Base-by-base conservation (phyloP, 2,329 filamentous ascomycete genomes). In the Aspergillus calidoustus region DNA sequence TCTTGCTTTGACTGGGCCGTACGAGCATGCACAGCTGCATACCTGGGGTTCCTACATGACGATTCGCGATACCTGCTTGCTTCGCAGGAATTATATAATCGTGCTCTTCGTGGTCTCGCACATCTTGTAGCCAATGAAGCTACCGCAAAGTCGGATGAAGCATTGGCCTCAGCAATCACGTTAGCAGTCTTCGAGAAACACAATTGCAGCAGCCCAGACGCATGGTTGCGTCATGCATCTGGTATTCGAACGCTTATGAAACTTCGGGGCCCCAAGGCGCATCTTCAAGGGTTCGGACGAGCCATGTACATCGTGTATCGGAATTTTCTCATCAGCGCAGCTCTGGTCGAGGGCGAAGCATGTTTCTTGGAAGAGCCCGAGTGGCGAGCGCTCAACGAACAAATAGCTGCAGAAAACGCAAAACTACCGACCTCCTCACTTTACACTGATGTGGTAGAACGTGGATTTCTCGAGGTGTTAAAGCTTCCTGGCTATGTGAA, bases 161-260 rank as follows among this genome's bases (percentile, higher is more conserved):
- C 71, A 6, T 60, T 79, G 3, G 72, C 73, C 8, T 71, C 76
- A 2, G 75, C 74, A 22, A 74, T 77, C 25, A 62, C 72, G 3
- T 69, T 79, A 6, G 74, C 69, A 4, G 68, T 77, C 41, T 79
- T 76, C 55, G 76, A 79, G 54, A 72, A 77, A 61, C 73, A 76
- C 59, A 69, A 72, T 34, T 74, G 71, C 43, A 77, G 74, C n/a
- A 71, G 70, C n/a, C 68, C 72, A 34, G 65, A 73, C 15, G 70
- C 74, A 4, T 79, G 76, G 76, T 64, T 77, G 4, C 69, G 69
- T n/a, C 76, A 79, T 66, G 73, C 74, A 7, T 68, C 71, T 0
- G 77, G 77, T 17, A 71, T 74, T 15, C 70, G 69, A 22, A 67
- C 71, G 3, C 60, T 78, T 41, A 76, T 79, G 68, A 65, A 67